These are phyloP conservation scores for Mrakia blollopis DNA, from an alignment of 768 basidiomycete genomes.

Conservation along the genomic window DNA sequence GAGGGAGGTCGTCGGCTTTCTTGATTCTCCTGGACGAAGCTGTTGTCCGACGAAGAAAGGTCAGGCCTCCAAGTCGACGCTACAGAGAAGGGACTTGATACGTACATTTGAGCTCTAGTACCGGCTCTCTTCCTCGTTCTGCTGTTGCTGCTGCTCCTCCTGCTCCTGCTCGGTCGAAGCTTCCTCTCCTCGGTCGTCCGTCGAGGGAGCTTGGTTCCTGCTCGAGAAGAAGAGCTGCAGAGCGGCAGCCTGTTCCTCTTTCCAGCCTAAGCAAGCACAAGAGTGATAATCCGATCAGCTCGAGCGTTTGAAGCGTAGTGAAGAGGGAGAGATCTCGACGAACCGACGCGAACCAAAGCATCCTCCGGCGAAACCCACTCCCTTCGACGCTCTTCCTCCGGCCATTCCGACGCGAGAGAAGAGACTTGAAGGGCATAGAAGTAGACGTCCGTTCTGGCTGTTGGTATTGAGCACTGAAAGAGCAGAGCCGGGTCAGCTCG, in stretches of 20 bases:
- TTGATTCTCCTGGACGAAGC: no score
- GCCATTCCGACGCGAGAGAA: slow-evolving; percentile 1
- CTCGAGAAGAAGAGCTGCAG: background rate
- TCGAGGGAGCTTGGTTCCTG: background rate
- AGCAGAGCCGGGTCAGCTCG: background rate
- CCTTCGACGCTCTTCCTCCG: background rate
- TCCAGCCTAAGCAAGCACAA: background rate
- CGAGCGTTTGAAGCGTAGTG: background rate
- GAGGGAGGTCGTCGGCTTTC: no score
- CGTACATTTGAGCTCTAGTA: no score
- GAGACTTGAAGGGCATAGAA: slow-evolving; percentile 7
- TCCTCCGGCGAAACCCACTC: slow-evolving; percentile 2
- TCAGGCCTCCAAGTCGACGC: no score
- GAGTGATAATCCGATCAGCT: background rate
- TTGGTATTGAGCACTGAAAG: background rate
- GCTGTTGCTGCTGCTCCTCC: no score
- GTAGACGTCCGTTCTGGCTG: background rate
- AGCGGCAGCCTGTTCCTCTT: background rate
- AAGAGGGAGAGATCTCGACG: background rate
- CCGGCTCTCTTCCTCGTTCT: no score
- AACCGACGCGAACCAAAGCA: slow-evolving; percentile 1
- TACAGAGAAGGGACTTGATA: no score
- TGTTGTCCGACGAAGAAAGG: no score
- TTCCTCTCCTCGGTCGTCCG: background rate
- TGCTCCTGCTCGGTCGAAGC: background rate